Evolutionary conservation across 345 rosid genomes (phyloP), one percentile per base, ranked within the genome.

Genomic region (Luvunga scandens): DNA sequence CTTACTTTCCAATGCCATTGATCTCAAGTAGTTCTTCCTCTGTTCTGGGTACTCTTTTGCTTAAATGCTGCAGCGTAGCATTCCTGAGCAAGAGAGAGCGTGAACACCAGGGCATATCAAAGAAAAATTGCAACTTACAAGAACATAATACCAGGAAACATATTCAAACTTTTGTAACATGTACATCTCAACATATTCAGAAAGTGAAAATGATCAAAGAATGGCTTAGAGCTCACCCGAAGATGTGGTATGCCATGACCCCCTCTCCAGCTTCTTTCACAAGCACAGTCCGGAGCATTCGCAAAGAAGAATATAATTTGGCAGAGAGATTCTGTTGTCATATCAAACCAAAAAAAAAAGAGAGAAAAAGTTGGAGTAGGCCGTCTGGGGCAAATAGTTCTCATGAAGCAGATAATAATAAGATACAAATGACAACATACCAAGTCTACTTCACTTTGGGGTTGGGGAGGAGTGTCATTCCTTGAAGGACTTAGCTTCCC

Each of bases 1-100:
- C 99, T 87, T 89, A 96, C 98, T 91, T 96, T 63, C 97, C 97
- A 73, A 96, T 93, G 83, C 99, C 99, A 86, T 86, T 86, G 83
- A 94, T 84, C 82, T 96, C 99, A 0, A 96, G 97, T 78, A 96
- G 93, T 85, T 94, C 97, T 84, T 91, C 97, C 87, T 91, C 88
- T 66, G 97, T 89, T 85, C 97, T 89, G 7, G 97, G 99, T 81
- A 94, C 66, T 82, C 87, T 83, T 84, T 79, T 90, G 87, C 99
- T 91, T 42, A 96, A 78, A 33, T 87, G 92, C 81, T 92, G 92
- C 80, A 96, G 86, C 0, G 93, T 88, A 45, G 93, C 89, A 78
- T 96, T 96, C 80, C 99, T 94, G 79, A 56, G 79, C 64, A 76
- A 79, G 42, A 78, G 12, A n/a, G 73, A 25, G 39, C 1, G n/a